Percentiles rank a stretch among this genome's conserved stretches.
phyloP scores from a whole-genome alignment of 2,329 filamentous ascomycete genomes.

The Verticillium isaacii region DNA sequence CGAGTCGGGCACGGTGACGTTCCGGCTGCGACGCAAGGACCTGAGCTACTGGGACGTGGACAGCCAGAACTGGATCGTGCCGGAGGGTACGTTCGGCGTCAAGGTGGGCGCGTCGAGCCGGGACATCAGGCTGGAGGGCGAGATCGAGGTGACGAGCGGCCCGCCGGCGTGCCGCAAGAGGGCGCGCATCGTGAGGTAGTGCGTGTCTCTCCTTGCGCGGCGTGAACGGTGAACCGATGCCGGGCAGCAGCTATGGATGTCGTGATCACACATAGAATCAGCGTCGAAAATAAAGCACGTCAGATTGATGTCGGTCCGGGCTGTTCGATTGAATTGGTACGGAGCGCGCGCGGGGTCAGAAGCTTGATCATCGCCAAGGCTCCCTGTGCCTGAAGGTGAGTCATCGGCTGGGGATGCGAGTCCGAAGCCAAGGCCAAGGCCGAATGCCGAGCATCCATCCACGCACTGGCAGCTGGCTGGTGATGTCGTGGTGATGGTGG shows the following conservation, averaged over 20 bases:
- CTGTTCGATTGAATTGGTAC: background rate
- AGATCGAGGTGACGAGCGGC: conserved; percentile 4
- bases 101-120: conserved; percentile 41
- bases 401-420: background rate
- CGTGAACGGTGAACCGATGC: too few species aligned
- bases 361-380: background rate
- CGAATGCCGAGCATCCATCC: background rate
- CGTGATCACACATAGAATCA: background rate
- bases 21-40: conserved; percentile 56
- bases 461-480: background rate
- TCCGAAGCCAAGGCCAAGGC: background rate
- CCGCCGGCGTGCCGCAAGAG: background rate
- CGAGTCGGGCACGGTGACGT: conserved; percentile 40
- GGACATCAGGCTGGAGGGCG: conserved; percentile 34
- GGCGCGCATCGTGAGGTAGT: background rate
- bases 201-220: too few species aligned
- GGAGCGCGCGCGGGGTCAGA: background rate
- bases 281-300: background rate
- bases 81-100: conserved; percentile 36
- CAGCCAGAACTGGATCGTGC: conserved; percentile 55
- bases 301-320: background rate
- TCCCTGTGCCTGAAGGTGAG: background rate
- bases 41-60: conserved; percentile 62
- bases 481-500: background rate
- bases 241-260: background rate